These are phyloP conservation scores for Chrysoporthe puriensis DNA, from an alignment of 2,329 filamentous ascomycete genomes.

Conservation along the genomic window DNA sequence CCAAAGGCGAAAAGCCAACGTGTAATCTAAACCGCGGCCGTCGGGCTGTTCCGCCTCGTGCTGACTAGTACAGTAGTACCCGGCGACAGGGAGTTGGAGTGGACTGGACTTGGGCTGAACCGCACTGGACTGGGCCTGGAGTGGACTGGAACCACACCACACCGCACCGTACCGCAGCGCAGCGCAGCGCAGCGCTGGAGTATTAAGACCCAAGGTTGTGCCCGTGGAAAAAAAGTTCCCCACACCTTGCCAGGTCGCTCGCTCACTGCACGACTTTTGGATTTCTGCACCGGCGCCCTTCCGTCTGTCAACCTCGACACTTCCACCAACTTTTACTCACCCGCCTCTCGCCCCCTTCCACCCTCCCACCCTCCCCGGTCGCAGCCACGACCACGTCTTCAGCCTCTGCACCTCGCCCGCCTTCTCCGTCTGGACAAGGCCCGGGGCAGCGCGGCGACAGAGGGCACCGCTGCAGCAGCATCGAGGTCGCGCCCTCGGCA, in stretches of 20 bases:
- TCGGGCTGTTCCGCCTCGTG: constrained; percentile 19
- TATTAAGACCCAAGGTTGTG: constrained; percentile 24
- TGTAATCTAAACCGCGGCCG: constrained; percentile 10
- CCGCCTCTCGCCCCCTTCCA: not conserved
- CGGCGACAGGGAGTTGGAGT: not conserved
- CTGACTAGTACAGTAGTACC: not conserved
- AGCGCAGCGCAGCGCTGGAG: constrained; percentile 7
- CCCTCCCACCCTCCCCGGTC: not conserved
- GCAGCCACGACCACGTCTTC: not conserved
- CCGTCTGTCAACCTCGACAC: constrained; percentile 22
- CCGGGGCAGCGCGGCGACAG: no score
- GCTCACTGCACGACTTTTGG: constrained; percentile 6
- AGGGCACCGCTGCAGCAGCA: no score
- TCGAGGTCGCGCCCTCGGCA: no score
- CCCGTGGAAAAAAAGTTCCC: constrained; percentile 22
- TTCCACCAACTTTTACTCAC: constrained; percentile 17
- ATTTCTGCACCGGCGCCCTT: constrained; percentile 22
- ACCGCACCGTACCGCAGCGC: constrained; percentile 3
- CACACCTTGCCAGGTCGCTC: constrained; percentile 15
- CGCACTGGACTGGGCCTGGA: not conserved
- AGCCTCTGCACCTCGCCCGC: not conserved
- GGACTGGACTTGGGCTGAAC: not conserved
- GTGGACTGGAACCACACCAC: not conserved
- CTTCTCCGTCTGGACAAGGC: no score
- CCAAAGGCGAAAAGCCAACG: constrained; percentile 4